These are phyloP conservation scores for Xylaria hypoxylon DNA, from an alignment of 2,329 filamentous ascomycete species.

Conservation along the genomic window DNA sequence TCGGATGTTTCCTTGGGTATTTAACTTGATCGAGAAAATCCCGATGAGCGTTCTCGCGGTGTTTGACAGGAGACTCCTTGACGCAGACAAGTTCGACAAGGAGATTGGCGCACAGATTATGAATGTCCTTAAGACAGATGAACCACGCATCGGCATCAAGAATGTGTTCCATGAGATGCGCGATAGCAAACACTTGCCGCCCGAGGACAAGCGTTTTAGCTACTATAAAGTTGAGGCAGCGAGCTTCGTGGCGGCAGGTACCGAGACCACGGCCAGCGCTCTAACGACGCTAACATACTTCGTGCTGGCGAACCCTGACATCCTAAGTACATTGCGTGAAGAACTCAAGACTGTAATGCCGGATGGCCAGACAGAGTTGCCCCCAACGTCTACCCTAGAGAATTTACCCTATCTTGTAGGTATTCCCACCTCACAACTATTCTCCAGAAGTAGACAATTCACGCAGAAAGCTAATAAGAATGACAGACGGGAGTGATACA, in stretches of 20 bases:
- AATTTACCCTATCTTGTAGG: slow-evolving; percentile 4
- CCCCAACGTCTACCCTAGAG: slow-evolving; percentile 15
- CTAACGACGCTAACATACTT: slow-evolving; percentile 28
- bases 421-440: background rate
- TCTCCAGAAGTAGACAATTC: background rate
- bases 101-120: slow-evolving; percentile 2
- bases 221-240: slow-evolving; percentile 29
- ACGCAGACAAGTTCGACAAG: background rate
- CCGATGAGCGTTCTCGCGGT: slow-evolving; percentile 1
- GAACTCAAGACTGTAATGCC: slow-evolving; percentile 26
- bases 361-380: background rate
- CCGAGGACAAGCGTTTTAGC: slow-evolving; percentile 14
- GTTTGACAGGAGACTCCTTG: background rate
- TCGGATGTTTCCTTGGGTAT: slow-evolving; percentile 20
- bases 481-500: slow-evolving; percentile 21
- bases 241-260: slow-evolving; percentile 29
- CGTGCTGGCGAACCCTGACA: slow-evolving; percentile 22
- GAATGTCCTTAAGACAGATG: slow-evolving; percentile 14
- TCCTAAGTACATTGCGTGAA: slow-evolving; percentile 20
- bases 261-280: slow-evolving; percentile 29
- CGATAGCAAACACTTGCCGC: slow-evolving; percentile 23
- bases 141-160: slow-evolving; percentile 17
- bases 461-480: background rate
- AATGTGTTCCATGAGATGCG: slow-evolving; percentile 34
- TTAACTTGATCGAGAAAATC: slow-evolving; percentile 10